Percentiles rank a stretch among this genome's conserved stretches.
Conservation (phyloP, 1,284 basidiomycete genomes). For the Phellopilus nigrolimitatus region DNA sequence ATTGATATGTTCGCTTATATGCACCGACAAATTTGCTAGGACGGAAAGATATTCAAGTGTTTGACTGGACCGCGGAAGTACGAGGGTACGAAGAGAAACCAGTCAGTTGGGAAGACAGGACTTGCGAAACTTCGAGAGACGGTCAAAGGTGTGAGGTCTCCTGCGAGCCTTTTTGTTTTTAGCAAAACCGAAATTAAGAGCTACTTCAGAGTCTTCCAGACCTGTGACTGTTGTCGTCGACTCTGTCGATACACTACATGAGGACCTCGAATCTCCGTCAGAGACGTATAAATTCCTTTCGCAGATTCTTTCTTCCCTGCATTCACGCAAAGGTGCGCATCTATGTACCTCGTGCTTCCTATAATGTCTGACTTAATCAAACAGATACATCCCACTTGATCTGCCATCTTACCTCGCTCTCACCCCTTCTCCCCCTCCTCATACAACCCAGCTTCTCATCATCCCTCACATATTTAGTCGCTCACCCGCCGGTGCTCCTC, state of each 20-base stretch:
- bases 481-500: slow-evolving; percentile 63
- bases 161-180: slow-evolving; percentile 2
- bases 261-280: slow-evolving; percentile 52
- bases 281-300: slow-evolving; percentile 48
- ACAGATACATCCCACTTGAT: slow-evolving; percentile 62
- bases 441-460: slow-evolving; percentile 60
- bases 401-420: slow-evolving; percentile 53
- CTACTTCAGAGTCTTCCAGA: slow-evolving; percentile 25
- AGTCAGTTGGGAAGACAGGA: slow-evolving; percentile 27
- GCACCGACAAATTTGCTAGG: slow-evolving; percentile 38
- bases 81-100: slow-evolving; percentile 47
- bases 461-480: slow-evolving; percentile 58
- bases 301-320: slow-evolving; percentile 39
- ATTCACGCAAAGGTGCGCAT: slow-evolving; percentile 39
- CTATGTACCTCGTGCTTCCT: slow-evolving; percentile 22
- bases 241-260: slow-evolving; percentile 57
- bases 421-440: slow-evolving; percentile 51
- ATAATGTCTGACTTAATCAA: slow-evolving; percentile 11
- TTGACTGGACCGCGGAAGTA: slow-evolving; percentile 50
- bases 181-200: slow-evolving; percentile 11
- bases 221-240: slow-evolving; percentile 59
- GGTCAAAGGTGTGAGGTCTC: slow-evolving; percentile 38
- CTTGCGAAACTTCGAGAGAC: slow-evolving; percentile 37
- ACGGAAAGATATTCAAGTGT: slow-evolving; percentile 31
- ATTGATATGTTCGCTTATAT: slow-evolving; percentile 60